These are phyloP conservation scores for Tetrahymena borealis DNA, from an alignment of 73 alveolate species.

Conservation along the genomic window DNA sequence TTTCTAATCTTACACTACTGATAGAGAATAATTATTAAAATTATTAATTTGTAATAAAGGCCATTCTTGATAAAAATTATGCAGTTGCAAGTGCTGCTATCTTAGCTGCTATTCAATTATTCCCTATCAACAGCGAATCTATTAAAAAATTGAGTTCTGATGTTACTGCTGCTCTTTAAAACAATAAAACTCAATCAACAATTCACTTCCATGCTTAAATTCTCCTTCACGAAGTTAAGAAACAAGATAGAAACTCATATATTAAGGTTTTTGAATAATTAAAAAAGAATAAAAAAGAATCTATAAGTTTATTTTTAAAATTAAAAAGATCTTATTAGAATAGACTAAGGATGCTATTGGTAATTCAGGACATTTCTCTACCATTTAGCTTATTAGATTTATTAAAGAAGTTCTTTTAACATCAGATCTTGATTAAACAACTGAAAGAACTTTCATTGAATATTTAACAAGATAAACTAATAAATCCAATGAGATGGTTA, in stretches of 20 bases:
- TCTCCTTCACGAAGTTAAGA: not conserved
- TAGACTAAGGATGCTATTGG: slow-evolving; percentile 28
- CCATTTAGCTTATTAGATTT: slow-evolving; percentile 27
- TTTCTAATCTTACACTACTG: not conserved
- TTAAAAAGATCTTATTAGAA: slow-evolving; percentile 6
- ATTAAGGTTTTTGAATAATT: not conserved
- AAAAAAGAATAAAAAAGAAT: not conserved
- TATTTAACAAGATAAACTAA: slow-evolving; percentile 28
- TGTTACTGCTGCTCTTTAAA: slow-evolving; percentile 15
- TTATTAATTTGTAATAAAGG: not conserved
- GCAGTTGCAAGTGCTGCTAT: slow-evolving; percentile 41
- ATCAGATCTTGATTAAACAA: slow-evolving; percentile 8
- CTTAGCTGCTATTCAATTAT: slow-evolving; percentile 23
- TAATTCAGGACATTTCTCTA: slow-evolving; percentile 17
- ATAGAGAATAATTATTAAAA: not conserved
- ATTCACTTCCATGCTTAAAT: not conserved
- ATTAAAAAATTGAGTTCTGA: slow-evolving; percentile 28
- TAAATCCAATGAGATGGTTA: slow-evolving; percentile 33
- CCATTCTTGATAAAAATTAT: slow-evolving; percentile 35
- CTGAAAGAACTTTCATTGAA: slow-evolving; percentile 26
- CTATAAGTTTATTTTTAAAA: not conserved
- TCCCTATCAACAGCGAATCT: slow-evolving; percentile 20
- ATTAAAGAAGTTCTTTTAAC: slow-evolving; percentile 13
- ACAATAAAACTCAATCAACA: not conserved
- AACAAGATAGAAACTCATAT: not conserved